A percentile compares a stretch with the other conserved stretches of the same genome.
Conservation (phyloP, 2,329 filamentous ascomycete species). For the Botrytis fragariae region DNA sequence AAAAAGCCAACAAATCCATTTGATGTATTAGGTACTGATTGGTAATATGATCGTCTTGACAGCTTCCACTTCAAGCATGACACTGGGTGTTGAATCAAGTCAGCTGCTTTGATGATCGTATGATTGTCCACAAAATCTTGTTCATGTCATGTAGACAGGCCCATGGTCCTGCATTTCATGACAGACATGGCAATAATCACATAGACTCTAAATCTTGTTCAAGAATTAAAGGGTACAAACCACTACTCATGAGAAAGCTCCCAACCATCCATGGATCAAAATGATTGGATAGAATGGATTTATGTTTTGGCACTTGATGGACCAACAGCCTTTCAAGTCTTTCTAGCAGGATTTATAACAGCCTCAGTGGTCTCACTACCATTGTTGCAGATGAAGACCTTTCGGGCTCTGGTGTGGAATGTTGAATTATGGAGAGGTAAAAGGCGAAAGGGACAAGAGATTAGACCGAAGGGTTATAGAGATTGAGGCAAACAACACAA, state of each 20-base stretch:
- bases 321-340: neutral
- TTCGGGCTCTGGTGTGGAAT: neutral
- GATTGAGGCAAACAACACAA: neutral
- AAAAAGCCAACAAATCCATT: slow-evolving; percentile 15
- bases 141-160: neutral
- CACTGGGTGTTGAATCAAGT: neutral
- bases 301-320: neutral
- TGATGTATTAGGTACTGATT: slow-evolving; percentile 12
- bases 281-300: neutral
- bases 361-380: neutral
- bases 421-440: neutral
- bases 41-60: neutral
- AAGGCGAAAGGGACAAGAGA: no score
- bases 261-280: neutral
- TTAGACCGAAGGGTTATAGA: neutral
- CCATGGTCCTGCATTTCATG: neutral
- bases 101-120: neutral
- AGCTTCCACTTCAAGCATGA: neutral
- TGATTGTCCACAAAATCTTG: neutral
- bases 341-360: neutral
- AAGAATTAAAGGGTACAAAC: neutral
- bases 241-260: neutral
- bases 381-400: neutral
- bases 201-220: neutral
- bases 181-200: no score